Evolutionary conservation across 352 stramenopile genomes (phyloP).

Genomic region (Paralagenidium karlingii): DNA sequence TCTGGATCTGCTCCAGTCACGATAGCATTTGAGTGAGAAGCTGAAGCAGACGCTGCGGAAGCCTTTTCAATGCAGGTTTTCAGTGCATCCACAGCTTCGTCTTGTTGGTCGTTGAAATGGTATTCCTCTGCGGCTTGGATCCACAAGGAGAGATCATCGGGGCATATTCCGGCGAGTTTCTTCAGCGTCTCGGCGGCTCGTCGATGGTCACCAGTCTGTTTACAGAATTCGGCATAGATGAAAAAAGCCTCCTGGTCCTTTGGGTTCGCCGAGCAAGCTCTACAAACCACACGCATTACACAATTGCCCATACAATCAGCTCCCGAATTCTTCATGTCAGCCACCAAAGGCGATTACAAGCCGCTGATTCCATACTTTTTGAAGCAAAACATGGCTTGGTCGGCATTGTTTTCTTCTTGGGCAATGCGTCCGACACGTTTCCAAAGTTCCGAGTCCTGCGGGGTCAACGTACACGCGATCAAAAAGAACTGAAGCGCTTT

Average conservation of each 20-base stretch:
- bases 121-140: slow-evolving; percentile 82
- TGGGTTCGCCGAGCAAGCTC: slow-evolving; percentile 54
- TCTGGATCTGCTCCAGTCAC: slow-evolving; percentile 13
- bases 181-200: slow-evolving; percentile 69
- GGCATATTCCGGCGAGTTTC: slow-evolving; percentile 56
- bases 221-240: slow-evolving; percentile 68
- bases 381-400: slow-evolving; percentile 77
- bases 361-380: slow-evolving; percentile 22
- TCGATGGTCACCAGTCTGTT: slow-evolving; percentile 65
- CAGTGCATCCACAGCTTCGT: slow-evolving; percentile 70
- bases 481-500: slow-evolving; percentile 82
- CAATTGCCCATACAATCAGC: background rate
- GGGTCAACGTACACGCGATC: slow-evolving; percentile 72
- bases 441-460: slow-evolving; percentile 74
- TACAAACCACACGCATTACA: background rate
- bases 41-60: slow-evolving; percentile 14
- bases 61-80: slow-evolving; percentile 73
- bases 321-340: background rate
- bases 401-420: slow-evolving; percentile 79
- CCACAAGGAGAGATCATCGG: slow-evolving; percentile 69
- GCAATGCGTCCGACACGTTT: slow-evolving; percentile 73
- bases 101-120: slow-evolving; percentile 78
- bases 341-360: background rate
- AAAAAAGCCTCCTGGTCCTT: slow-evolving; percentile 75
- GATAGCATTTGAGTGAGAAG: slow-evolving; percentile 1